Evolutionary conservation across 2,329 filamentous ascomycete species (phyloP).

Genomic region (Pseudovirgaria hyperparasitica): DNA sequence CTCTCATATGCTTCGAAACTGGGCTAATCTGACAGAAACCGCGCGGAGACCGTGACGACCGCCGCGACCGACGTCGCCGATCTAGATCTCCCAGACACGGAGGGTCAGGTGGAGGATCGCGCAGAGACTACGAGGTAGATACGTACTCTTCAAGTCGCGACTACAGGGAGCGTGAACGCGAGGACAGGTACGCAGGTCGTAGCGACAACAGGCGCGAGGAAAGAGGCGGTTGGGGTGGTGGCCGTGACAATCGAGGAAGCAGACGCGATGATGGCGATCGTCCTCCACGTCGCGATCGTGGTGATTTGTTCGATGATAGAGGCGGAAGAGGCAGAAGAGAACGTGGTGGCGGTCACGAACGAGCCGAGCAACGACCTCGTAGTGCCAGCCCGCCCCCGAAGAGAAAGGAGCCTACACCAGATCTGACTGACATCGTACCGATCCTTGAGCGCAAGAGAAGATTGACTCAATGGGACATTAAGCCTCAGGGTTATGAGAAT

Average conservation of each 20-base stretch:
- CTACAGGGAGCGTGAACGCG: constrained; percentile 84
- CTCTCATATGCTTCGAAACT: constrained; percentile 9
- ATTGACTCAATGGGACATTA: constrained; percentile 98
- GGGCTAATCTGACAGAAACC: constrained; percentile 13
- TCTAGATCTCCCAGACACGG: constrained; percentile 76
- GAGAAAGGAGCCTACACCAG: constrained; percentile 90
- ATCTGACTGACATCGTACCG: constrained; percentile 75
- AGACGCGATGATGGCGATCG: constrained; percentile 13
- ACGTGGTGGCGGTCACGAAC: constrained; percentile 37
- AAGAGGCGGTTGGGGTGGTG: constrained; percentile 63
- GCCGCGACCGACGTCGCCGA: constrained; percentile 47
- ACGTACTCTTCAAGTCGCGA: constrained; percentile 86
- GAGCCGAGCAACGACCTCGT: constrained; percentile 34
- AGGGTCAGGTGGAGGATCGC: constrained; percentile 52
- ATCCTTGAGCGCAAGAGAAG: constrained; percentile 79
- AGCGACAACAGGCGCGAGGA: constrained; percentile 39
- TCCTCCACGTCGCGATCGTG: constrained; percentile 37
- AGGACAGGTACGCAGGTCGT: constrained; percentile 74
- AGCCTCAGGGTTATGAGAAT: constrained; percentile 94
- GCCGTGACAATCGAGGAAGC: constrained; percentile 35
- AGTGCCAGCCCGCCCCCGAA: constrained; percentile 59
- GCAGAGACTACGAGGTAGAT: constrained; percentile 65
- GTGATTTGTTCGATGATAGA: constrained; percentile 43
- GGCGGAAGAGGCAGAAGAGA: constrained; percentile 30
- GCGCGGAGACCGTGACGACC: constrained; percentile 31